Base-by-base conservation (phyloP, 441 rosid species). In the Eutrema salsugineum region DNA sequence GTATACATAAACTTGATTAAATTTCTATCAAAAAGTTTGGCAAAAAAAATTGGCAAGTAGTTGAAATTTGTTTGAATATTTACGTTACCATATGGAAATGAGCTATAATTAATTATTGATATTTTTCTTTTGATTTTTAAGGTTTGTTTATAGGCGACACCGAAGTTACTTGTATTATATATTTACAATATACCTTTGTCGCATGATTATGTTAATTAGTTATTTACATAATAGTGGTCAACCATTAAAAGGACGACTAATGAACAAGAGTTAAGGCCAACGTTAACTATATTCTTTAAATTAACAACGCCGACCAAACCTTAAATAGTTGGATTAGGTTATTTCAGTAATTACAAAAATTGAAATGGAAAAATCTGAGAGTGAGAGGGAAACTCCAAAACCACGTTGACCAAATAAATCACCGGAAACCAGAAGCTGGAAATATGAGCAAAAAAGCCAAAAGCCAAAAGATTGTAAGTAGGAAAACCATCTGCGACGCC, bases 181-280 rank as follows among this genome's bases (percentile, higher is more conserved):
- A 11, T 50, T 24, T n/a, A n/a, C n/a, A n/a, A n/a, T n/a, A n/a
- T n/a, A n/a, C n/a, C n/a, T 12, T 28, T 32, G 39, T 32, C 40
- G 12, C 63, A 36, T 35, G 16, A 2, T 57, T 35, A 27, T 43
- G 42, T 64, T 35, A 54, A 42, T 42, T 42, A 30, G 43, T 24
- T 38, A 50, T 16, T 12, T 30, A 11, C 14, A 35, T 22, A 20
- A 46, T 20, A 11, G 47, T 33, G 49, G 53, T 66, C 62, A 66
- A 56, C 54, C 64, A 56, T 68, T 44, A 11, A 55, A 56, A 56
- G 12, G 74, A 24, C 66, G 59, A 20, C 47, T 24, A 46, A 48
- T 59, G 27, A 48, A 48, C 32, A 40, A 67, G 66, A 50, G 50
- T 36, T 47, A 59, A 48, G 15, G 48, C 46, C 56, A 33, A 57